Conservation (phyloP, 2,329 filamentous ascomycete genomes). For the Monosporascus sp. region DNA sequence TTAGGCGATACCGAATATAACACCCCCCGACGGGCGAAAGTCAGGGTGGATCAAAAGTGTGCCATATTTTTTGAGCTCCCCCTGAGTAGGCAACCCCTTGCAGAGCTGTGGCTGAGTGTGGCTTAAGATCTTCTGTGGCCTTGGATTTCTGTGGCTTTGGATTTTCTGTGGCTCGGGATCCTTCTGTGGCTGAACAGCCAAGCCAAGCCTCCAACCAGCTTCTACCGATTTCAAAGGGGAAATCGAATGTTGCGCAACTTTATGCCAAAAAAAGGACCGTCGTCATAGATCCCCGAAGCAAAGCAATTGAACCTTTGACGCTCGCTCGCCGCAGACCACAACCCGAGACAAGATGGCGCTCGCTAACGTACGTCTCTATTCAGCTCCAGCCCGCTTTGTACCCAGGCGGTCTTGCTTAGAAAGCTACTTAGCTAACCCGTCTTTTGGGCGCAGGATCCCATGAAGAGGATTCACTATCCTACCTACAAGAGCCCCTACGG, state of each 20-base stretch:
- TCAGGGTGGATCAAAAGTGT: too few species aligned
- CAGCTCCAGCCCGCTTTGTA: not conserved
- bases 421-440: slow-evolving; percentile 9
- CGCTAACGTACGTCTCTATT: not conserved
- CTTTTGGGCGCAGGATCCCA: slow-evolving; percentile 35
- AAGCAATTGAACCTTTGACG: not conserved
- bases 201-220: not conserved
- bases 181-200: not conserved
- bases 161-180: not conserved
- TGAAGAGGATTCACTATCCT: slow-evolving; percentile 35
- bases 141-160: too few species aligned
- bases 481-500: slow-evolving; percentile 59
- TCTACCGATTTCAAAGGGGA: not conserved
- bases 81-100: too few species aligned
- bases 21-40: too few species aligned
- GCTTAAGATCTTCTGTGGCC: too few species aligned
- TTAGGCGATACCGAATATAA: too few species aligned
- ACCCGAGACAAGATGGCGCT: not conserved
- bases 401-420: not conserved
- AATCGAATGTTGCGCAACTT: not conserved
- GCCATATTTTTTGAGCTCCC: too few species aligned
- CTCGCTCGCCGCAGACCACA: not conserved
- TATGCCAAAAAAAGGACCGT: not conserved
- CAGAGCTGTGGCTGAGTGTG: too few species aligned
- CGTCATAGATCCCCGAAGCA: not conserved